Base-by-base conservation (phyloP, 192 early-diverging fungal genomes). In the Irineochytrium annulatum region DNA sequence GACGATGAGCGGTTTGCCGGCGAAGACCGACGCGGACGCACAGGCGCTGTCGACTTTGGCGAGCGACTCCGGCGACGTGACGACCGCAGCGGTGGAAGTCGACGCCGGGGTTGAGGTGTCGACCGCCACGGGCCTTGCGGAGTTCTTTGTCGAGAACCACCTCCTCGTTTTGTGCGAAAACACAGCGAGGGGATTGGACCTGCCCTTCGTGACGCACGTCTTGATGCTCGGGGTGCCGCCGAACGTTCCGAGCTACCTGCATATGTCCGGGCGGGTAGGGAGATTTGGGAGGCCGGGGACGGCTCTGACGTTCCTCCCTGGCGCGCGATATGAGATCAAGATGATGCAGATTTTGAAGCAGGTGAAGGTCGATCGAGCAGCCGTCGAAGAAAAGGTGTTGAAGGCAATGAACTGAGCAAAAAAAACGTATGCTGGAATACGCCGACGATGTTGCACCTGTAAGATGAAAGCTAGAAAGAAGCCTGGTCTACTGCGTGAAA, bases 241-340 rank as follows among this genome's bases (percentile, higher is more conserved):
- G 13, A 78, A 76, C 0, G 67, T 78, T 22, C 71, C 79, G 3
- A 85, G 83, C 49, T 97, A 93, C 65, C 58, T 90, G 8, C 94
- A 97, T 55, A 88, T 94, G 86, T 86, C 91, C 0, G 92, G 94
- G 20, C 72, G 94, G 17, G 85, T 89, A 0, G 91, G 91, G 4
- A 67, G 94, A 22, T 86, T 89, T 67, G 91, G 89, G 0, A 70
- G 77, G 33, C 28, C 62, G 17, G 86, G 86, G 13, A 67, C 55
- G 34, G 34, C 55, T 8, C 19, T 58, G 28, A 41, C 31, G 34
- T 34, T 62, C 41, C 51, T 62, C 11, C 49, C 49, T 13, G 60
- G 60, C 26, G 60, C 52, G 33, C 48, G 60, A 20, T 62, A 62
- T 28, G 60, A 62, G 49, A 32, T 30, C 5, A 51, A 53, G 29